Evolutionary conservation across 192 early-diverging fungal genomes (phyloP).

Genomic region (Dissophora globulifera): DNA sequence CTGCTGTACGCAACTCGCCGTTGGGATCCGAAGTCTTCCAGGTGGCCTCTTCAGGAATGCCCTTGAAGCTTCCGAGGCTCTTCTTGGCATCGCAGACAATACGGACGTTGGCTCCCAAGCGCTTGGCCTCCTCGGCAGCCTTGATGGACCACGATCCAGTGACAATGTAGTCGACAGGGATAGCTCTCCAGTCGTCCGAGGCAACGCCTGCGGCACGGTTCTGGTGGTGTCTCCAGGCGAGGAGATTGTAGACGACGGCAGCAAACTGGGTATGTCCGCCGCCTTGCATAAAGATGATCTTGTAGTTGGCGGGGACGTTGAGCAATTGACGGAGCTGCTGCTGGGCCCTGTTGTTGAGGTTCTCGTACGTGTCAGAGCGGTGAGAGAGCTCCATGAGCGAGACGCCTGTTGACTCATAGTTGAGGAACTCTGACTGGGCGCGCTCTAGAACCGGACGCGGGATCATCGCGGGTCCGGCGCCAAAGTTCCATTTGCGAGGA

Average conservation of each 20-base stretch:
- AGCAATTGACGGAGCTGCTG: constrained; percentile 75
- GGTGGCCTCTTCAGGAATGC: constrained; percentile 65
- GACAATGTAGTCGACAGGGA: constrained; percentile 88
- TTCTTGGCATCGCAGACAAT: constrained; percentile 80
- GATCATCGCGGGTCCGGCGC: constrained; percentile 92
- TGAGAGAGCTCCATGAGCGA: constrained; percentile 97
- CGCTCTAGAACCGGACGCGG: constrained; percentile 83
- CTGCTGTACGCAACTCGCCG: neutral
- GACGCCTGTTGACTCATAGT: constrained; percentile 86
- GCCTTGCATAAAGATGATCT: constrained; percentile 94
- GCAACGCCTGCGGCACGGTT: constrained; percentile 36
- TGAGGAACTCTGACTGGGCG: constrained; percentile 85
- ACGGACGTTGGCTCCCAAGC: constrained; percentile 84
- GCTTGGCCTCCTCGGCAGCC: constrained; percentile 85
- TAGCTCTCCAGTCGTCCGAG: constrained; percentile 38
- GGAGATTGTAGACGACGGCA: constrained; percentile 88
- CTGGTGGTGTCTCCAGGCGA: constrained; percentile 64
- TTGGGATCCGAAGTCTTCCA: constrained; percentile 61
- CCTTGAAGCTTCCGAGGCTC: constrained; percentile 58
- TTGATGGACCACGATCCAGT: constrained; percentile 93
- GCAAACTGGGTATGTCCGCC: constrained; percentile 95
- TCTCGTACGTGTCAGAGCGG: constrained; percentile 85
- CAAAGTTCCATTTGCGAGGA: constrained; percentile 76
- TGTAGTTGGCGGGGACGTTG: constrained; percentile 90
- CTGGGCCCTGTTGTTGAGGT: constrained; percentile 80